Conservation (phyloP, 1,139 yeast species). For the Fermentozyma sake region DNA sequence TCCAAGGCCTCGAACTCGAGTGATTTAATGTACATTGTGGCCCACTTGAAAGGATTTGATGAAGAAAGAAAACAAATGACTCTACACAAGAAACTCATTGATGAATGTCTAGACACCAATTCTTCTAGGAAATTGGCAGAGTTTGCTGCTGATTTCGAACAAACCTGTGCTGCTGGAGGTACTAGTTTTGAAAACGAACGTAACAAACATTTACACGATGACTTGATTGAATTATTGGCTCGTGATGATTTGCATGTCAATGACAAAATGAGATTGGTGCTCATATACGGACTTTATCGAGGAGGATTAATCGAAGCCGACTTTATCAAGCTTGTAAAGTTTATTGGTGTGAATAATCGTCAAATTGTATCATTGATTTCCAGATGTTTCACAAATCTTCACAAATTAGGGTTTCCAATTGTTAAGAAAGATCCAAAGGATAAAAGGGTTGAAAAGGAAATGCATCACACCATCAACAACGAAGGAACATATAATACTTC, state of each 20-base stretch:
- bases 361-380: constrained; percentile 48
- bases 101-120: constrained; percentile 51
- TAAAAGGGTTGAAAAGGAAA: constrained; percentile 37
- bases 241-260: constrained; percentile 46
- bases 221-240: constrained; percentile 55
- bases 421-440: constrained; percentile 47
- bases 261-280: constrained; percentile 74
- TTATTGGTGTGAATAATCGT: constrained; percentile 57
- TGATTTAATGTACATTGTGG: constrained; percentile 62
- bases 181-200: constrained; percentile 65
- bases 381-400: constrained; percentile 60
- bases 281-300: constrained; percentile 74
- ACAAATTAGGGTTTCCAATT: constrained; percentile 61
- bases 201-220: constrained; percentile 62
- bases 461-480: constrained; percentile 62
- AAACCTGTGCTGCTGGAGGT: constrained; percentile 73
- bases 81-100: constrained; percentile 57
- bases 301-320: constrained; percentile 82
- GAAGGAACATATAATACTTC: constrained; percentile 70
- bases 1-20: constrained; percentile 55
- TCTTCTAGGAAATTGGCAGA: constrained; percentile 54
- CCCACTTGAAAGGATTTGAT: constrained; percentile 64
- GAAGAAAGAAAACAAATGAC: constrained; percentile 59
- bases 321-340: constrained; percentile 62
- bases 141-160: constrained; percentile 65